Conservation (phyloP, 2,329 filamentous ascomycete species). For the Arthrobotrys sphaeroides region DNA sequence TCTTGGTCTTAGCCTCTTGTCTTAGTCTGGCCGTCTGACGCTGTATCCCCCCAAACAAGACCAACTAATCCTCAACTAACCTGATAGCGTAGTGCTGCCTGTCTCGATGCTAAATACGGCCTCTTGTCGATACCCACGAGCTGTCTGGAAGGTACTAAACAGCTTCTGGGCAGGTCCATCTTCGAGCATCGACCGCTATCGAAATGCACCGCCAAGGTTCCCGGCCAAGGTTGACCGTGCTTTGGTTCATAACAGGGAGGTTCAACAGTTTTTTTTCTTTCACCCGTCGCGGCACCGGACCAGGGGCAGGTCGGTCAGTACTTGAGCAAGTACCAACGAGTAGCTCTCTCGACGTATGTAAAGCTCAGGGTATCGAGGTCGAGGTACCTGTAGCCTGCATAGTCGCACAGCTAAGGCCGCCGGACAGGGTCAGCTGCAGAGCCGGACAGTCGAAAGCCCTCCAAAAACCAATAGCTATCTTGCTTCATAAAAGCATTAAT, state of each 20-base stretch:
- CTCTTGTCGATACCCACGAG: background rate
- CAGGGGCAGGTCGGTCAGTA: background rate
- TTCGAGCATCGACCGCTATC: slow-evolving; percentile 1
- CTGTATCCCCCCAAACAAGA: slow-evolving; percentile 7
- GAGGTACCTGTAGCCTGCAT: slow-evolving; percentile 49
- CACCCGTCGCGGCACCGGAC: background rate
- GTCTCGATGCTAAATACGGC: background rate
- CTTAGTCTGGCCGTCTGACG: slow-evolving; percentile 4
- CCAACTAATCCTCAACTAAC: slow-evolving; percentile 3
- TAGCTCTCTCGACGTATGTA: slow-evolving; percentile 12
- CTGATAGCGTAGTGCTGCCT: background rate
- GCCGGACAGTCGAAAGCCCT: slow-evolving; percentile 21
- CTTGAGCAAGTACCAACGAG: slow-evolving; percentile 28
- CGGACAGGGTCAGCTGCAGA: slow-evolving; percentile 52
- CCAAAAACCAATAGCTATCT: slow-evolving; percentile 6
- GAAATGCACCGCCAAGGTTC: slow-evolving; percentile 33
- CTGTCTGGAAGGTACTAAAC: background rate
- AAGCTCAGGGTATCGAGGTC: slow-evolving; percentile 1
- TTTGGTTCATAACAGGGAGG: slow-evolving; percentile 30
- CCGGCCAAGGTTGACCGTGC: slow-evolving; percentile 39
- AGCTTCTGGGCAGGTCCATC: background rate
- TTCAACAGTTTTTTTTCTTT: slow-evolving; percentile 20
- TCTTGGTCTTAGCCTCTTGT: too few species aligned
- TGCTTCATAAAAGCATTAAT: slow-evolving; percentile 13
- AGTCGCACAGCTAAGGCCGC: slow-evolving; percentile 49